Conservation (phyloP, 2,329 filamentous ascomycete species). For the Trichophyton rubrum region DNA sequence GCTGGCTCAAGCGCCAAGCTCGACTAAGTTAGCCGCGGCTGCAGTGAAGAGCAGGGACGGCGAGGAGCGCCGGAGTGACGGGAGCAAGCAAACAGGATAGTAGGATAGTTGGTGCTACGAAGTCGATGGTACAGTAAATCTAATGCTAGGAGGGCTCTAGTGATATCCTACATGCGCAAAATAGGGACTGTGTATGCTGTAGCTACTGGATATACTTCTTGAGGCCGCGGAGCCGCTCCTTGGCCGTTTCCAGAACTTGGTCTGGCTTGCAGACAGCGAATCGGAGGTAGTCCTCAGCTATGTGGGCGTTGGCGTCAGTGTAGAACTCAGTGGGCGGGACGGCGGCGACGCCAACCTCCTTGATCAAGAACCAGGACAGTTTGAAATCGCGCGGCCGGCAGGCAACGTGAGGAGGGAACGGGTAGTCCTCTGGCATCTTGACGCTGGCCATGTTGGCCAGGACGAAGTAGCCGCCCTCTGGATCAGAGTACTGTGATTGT, state of each 20-base stretch:
- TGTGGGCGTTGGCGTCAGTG: slow-evolving; percentile 65
- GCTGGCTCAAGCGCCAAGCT: neutral
- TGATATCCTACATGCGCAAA: neutral
- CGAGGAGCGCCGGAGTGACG: too few species aligned
- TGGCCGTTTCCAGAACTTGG: slow-evolving; percentile 65
- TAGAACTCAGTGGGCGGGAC: slow-evolving; percentile 98
- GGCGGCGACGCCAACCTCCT: slow-evolving; percentile 86
- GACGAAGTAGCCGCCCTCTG: slow-evolving; percentile 95
- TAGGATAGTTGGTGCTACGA: neutral
- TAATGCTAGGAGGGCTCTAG: neutral
- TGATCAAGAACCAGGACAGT: slow-evolving; percentile 91
- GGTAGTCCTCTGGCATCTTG: slow-evolving; percentile 67
- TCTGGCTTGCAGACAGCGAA: slow-evolving; percentile 97
- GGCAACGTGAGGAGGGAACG: slow-evolving; percentile 80
- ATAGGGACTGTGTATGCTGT: neutral
- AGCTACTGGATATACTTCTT: slow-evolving; percentile 53
- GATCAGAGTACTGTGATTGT: slow-evolving; percentile 56
- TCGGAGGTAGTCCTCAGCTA: slow-evolving; percentile 84
- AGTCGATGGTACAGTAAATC: neutral
- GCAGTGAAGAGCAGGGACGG: neutral
- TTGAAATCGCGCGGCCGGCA: slow-evolving; percentile 84
- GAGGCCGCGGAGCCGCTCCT: slow-evolving; percentile 59
- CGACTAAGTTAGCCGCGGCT: neutral
- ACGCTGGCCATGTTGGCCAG: slow-evolving; percentile 88
- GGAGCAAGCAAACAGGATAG: neutral